Conservation (phyloP, 495 filamentous ascomycete species). For the Neurospora discreta region DNA sequence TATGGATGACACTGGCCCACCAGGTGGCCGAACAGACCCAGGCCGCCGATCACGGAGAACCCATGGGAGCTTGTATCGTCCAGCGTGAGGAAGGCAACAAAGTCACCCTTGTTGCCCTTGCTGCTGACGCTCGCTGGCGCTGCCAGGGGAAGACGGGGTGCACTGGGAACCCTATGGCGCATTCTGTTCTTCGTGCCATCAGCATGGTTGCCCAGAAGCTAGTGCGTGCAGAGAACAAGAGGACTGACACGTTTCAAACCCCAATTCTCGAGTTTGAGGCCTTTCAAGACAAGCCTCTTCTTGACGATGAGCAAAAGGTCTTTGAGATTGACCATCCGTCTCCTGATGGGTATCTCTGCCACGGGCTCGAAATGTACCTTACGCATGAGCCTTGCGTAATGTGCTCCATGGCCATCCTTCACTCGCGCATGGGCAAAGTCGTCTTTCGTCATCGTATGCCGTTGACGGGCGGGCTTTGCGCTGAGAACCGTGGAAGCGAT, state of each 20-base stretch:
- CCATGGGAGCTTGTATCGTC: slow-evolving; percentile 74
- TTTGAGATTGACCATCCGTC: slow-evolving; percentile 34
- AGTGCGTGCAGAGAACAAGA: slow-evolving; percentile 33
- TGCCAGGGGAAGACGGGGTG: slow-evolving; percentile 32
- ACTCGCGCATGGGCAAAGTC: slow-evolving; percentile 75
- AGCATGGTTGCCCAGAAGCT: slow-evolving; percentile 71
- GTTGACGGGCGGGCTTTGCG: slow-evolving; percentile 45
- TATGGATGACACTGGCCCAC: slow-evolving; percentile 61
- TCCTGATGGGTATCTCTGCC: slow-evolving; percentile 81
- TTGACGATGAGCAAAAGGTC: slow-evolving; percentile 29
- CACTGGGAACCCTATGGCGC: slow-evolving; percentile 63
- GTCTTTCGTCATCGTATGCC: slow-evolving; percentile 62
- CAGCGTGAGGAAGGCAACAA: slow-evolving; percentile 36
- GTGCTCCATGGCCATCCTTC: slow-evolving; percentile 91
- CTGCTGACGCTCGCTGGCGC: slow-evolving; percentile 65
- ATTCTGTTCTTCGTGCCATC: slow-evolving; percentile 77
- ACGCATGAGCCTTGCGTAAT: slow-evolving; percentile 93
- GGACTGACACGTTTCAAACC: slow-evolving; percentile 9
- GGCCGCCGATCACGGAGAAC: slow-evolving; percentile 48
- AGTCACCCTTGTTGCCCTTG: slow-evolving; percentile 51
- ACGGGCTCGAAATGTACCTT: slow-evolving; percentile 79
- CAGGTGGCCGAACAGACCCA: slow-evolving; percentile 47
- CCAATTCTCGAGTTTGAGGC: slow-evolving; percentile 33
- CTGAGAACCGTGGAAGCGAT: slow-evolving; percentile 33
- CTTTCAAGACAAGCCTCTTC: slow-evolving; percentile 33